phyloP scores from a whole-genome alignment of 805 yeast species.

The Hanseniaspora valbyensis region DNA sequence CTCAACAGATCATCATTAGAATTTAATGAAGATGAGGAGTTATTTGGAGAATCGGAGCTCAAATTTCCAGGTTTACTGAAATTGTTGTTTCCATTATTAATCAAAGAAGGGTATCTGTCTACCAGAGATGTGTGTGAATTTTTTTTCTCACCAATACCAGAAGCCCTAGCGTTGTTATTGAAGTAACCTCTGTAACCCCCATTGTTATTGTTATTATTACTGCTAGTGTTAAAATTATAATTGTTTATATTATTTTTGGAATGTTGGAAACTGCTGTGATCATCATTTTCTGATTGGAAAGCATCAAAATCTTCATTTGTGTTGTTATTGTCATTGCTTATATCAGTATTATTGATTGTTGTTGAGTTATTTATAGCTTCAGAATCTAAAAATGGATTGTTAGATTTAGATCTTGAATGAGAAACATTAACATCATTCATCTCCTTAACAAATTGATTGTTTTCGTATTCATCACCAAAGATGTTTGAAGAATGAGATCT shows the following conservation, averaged over 20 bases:
- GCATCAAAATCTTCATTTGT: slow-evolving; percentile 22
- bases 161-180: slow-evolving; percentile 1
- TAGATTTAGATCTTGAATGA: slow-evolving; percentile 7
- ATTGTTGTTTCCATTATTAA: slow-evolving; percentile 17
- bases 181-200: slow-evolving; percentile 10
- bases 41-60: slow-evolving; percentile 23
- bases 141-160: slow-evolving; percentile 14
- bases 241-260: background rate
- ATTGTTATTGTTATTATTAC: background rate
- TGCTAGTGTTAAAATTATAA: background rate
- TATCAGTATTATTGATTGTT: background rate
- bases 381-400: slow-evolving; percentile 17
- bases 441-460: background rate
- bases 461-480: slow-evolving; percentile 12
- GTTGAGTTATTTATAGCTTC: background rate
- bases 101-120: slow-evolving; percentile 16
- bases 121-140: slow-evolving; percentile 16
- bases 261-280: slow-evolving; percentile 15
- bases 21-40: slow-evolving; percentile 23
- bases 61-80: slow-evolving; percentile 17
- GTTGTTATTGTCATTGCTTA: slow-evolving; percentile 15
- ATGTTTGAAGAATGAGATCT: background rate
- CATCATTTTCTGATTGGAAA: background rate
- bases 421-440: background rate
- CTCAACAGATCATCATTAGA: slow-evolving; percentile 33